Evolutionary conservation across 1,284 basidiomycete genomes (phyloP), one percentile per base, ranked within the genome.

Genomic region (Hemileia vastatrix): DNA sequence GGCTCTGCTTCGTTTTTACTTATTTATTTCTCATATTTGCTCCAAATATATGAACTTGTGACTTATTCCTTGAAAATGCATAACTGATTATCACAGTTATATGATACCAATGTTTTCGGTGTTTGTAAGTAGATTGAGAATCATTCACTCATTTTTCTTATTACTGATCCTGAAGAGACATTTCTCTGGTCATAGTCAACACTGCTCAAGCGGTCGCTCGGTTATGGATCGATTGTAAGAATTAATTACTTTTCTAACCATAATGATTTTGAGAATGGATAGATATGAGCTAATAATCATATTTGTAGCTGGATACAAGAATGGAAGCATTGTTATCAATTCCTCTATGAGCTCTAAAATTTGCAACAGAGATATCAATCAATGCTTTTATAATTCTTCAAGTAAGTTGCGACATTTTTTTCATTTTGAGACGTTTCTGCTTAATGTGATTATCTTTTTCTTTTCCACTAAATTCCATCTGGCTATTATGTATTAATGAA

Each of bases 21-120:
- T 3, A 3, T 8, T 43, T 52, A 4, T 27, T 71, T 74, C 36
- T 72, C 71, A 15, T 71, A 73, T 23, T 71, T 75, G 54, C n/a
- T n/a, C n/a, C n/a, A n/a, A n/a, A n/a, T n/a, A n/a, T n/a, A n/a
- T n/a, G n/a, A n/a, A n/a, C n/a, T n/a, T n/a, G n/a, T n/a, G n/a
- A n/a, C n/a, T n/a, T n/a, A n/a, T n/a, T n/a, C n/a, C n/a, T n/a
- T n/a, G n/a, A n/a, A n/a, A n/a, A n/a, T n/a, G n/a, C n/a, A n/a
- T n/a, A 67, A 74, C 19, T 72, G 68, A 33, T 32, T 53, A 11
- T 53, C 4, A 3, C 21, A 59, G 48, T 71, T 76, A 23, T 76
- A 72, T 67, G 66, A 73, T 66, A 71, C 72, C 63, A 76, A 76
- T 64, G 74, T 76, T 15, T 69, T 76, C 47, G 74, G 74, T 54